These are phyloP conservation scores for Pythium myriotylum DNA, from an alignment of 352 stramenopile species.

Conservation along the genomic window DNA sequence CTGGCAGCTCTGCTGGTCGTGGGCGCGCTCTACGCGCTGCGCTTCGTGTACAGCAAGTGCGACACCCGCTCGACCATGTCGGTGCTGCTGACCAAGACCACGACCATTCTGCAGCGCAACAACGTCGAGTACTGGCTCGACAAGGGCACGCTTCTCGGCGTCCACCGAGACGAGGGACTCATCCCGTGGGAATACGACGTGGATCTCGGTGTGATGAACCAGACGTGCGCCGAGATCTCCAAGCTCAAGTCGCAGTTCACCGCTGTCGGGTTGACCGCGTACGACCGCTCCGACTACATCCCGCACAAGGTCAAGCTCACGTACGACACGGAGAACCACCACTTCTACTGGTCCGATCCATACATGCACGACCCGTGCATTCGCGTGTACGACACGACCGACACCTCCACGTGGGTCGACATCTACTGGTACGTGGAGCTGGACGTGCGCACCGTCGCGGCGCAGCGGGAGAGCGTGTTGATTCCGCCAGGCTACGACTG, in stretches of 20 bases:
- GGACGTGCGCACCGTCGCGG: conserved; percentile 41
- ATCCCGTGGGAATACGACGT: conserved; percentile 86
- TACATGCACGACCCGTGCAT: conserved; percentile 78
- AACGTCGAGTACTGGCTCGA: conserved; percentile 84
- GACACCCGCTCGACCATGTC: conserved; percentile 75
- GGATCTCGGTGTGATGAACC: conserved; percentile 80
- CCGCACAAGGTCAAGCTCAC: conserved; percentile 83
- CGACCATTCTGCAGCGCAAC: conserved; percentile 59
- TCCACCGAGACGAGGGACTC: conserved; percentile 67
- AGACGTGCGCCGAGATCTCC: conserved; percentile 68
- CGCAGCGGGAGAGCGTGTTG: conserved; percentile 49
- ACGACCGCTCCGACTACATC: conserved; percentile 73
- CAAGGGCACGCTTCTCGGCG: conserved; percentile 73
- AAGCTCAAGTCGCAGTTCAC: conserved; percentile 67
- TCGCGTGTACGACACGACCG: conserved; percentile 64
- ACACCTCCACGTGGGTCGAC: conserved; percentile 72
- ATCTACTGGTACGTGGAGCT: conserved; percentile 85
- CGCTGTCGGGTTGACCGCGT: conserved; percentile 59
- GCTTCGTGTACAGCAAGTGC: conserved; percentile 75
- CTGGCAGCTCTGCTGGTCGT: conserved; percentile 34
- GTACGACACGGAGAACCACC: conserved; percentile 82
- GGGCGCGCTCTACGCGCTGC: conserved; percentile 39
- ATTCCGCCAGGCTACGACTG: conserved; percentile 63
- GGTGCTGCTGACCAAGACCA: conserved; percentile 67
- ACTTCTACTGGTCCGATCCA: conserved; percentile 81